These are phyloP conservation scores for Zizania palustris DNA, from an alignment of 202 grass and related monocot species.

Conservation along the genomic window DNA sequence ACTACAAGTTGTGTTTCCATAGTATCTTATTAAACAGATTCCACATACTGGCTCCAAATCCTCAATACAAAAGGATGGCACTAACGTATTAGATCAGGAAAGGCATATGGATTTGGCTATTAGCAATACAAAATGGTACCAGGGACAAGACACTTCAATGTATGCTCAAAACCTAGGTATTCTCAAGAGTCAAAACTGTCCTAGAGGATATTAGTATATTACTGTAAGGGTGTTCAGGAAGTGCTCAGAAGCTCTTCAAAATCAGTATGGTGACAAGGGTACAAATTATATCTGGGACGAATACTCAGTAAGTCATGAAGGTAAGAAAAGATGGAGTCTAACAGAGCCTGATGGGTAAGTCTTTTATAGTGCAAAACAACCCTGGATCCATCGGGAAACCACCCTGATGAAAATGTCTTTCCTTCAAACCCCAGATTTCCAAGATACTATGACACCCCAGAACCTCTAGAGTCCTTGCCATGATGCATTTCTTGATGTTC, in stretches of 20 bases:
- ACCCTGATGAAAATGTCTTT: background rate
- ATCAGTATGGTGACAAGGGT: background rate
- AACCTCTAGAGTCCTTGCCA: constrained; percentile 14
- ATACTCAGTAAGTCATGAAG: constrained; percentile 6
- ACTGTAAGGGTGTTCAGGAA: background rate
- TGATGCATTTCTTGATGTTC: background rate
- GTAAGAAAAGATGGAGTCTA: background rate
- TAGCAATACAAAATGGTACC: background rate
- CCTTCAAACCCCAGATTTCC: background rate
- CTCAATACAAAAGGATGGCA: background rate
- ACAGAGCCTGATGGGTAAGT: background rate
- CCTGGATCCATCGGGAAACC: background rate
- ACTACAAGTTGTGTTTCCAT: background rate
- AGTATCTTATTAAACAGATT: background rate
- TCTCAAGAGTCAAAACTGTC: constrained; percentile 2
- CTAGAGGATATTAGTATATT: background rate
- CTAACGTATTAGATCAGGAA: constrained; percentile 6
- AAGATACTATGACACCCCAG: background rate
- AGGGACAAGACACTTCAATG: background rate
- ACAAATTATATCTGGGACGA: background rate
- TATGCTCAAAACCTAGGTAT: background rate
- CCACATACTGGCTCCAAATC: background rate
- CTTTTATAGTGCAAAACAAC: background rate
- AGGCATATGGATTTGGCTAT: background rate
- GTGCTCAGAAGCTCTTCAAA: constrained; percentile 2